These are phyloP conservation scores for Blastobotrys mokoenaii DNA, from an alignment of 805 yeast species.

Conservation along the genomic window DNA sequence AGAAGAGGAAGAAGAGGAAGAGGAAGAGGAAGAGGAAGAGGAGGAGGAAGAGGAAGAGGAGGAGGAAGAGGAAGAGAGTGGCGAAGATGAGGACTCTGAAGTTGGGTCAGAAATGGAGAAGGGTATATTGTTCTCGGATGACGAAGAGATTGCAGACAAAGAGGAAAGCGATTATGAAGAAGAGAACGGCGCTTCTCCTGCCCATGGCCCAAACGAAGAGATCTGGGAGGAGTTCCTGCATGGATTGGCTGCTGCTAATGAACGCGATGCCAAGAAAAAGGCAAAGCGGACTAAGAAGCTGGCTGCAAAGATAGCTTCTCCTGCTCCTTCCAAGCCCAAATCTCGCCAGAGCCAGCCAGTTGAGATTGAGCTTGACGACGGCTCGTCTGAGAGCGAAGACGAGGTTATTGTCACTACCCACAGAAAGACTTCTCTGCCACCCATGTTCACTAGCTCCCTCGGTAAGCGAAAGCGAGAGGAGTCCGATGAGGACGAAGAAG, in stretches of 20 bases:
- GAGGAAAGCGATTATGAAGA: too few relatives aligned
- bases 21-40: background rate
- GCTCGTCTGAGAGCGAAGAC: too few relatives aligned
- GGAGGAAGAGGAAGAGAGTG: background rate
- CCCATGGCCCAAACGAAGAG: background rate
- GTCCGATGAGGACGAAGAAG: conserved; percentile 5
- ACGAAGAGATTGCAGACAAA: background rate
- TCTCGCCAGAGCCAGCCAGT: too few relatives aligned
- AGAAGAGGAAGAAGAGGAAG: background rate
- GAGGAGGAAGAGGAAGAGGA: conserved; percentile 3
- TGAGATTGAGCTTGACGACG: too few relatives aligned
- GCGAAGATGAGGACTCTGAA: too few relatives aligned
- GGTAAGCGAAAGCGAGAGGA: conserved; percentile 10
- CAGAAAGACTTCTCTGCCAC: background rate
- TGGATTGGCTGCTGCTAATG: too few relatives aligned
- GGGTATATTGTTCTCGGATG: too few relatives aligned
- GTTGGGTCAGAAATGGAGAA: too few relatives aligned
- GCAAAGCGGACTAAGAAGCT: too few relatives aligned
- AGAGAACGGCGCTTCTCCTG: too few relatives aligned
- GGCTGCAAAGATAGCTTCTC: background rate
- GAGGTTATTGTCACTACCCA: too few relatives aligned
- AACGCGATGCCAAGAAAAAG: too few relatives aligned
- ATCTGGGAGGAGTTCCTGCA: background rate
- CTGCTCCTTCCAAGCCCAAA: background rate
- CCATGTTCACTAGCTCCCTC: background rate